phyloP scores from a whole-genome alignment of 495 filamentous ascomycete species.

The Aspergillus ellipticus region DNA sequence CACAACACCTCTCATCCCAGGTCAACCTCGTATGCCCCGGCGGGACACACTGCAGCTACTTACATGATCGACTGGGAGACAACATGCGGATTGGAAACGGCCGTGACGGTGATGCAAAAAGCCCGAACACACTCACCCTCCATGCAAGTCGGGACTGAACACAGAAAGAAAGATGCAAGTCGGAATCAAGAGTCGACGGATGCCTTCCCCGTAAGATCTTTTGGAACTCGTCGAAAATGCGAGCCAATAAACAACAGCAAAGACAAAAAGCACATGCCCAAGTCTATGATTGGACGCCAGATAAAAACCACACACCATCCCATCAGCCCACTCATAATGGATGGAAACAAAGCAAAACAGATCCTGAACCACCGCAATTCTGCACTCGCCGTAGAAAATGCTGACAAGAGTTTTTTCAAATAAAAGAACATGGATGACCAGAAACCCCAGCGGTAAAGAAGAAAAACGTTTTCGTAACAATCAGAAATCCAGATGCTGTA shows the following conservation, averaged over 20 bases:
- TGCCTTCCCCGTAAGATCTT: slow-evolving; percentile 23
- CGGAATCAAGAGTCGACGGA: slow-evolving; percentile 23
- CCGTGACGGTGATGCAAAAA: slow-evolving; percentile 21
- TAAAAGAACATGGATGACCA: slow-evolving; percentile 23
- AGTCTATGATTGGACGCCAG: slow-evolving; percentile 47
- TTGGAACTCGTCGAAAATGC: slow-evolving; percentile 14
- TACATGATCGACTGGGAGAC: slow-evolving; percentile 19
- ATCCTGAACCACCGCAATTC: slow-evolving; percentile 29
- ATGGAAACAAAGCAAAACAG: slow-evolving; percentile 27
- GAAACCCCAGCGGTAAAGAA: slow-evolving; percentile 14
- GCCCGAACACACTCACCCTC: slow-evolving; percentile 11
- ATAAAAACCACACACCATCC: slow-evolving; percentile 41
- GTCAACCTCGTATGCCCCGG: slow-evolving; percentile 17
- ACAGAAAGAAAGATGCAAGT: slow-evolving; percentile 12
- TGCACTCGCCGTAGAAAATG: slow-evolving; percentile 35
- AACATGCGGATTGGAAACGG: slow-evolving; percentile 15
- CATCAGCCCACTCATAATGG: slow-evolving; percentile 35
- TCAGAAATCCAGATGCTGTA: slow-evolving; percentile 7
- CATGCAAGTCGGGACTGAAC: slow-evolving; percentile 13
- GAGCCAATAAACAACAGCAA: slow-evolving; percentile 19
- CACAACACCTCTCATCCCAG: slow-evolving; percentile 12
- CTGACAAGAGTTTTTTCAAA: slow-evolving; percentile 25
- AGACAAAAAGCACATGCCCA: slow-evolving; percentile 42
- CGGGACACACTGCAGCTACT: slow-evolving; percentile 22
- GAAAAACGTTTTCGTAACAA: slow-evolving; percentile 22